A percentile compares a stretch with the other conserved stretches of the same genome.
Evolutionary conservation across 2,329 filamentous ascomycete genomes (phyloP).

Genomic region (Pseudogymnoascus sp.): DNA sequence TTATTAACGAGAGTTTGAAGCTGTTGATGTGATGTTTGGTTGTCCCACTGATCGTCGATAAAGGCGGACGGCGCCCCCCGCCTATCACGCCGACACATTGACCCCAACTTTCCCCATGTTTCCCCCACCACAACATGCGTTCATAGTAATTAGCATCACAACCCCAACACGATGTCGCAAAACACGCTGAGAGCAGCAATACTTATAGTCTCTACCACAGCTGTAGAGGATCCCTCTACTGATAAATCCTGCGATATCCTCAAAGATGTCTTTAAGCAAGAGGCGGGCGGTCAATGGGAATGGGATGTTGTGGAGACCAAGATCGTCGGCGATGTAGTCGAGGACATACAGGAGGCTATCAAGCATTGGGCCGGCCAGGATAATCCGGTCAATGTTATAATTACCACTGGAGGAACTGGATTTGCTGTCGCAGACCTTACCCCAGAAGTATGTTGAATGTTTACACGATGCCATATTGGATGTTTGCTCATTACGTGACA

Average conservation of each 20-base stretch:
- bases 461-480: not conserved
- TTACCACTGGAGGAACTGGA: conserved; percentile 89
- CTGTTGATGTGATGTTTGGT: not conserved
- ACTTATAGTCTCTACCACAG: conserved; percentile 86
- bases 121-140: not conserved
- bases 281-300: conserved; percentile 51
- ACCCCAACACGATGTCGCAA: conserved; percentile 31
- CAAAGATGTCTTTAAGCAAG: conserved; percentile 58
- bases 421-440: conserved; percentile 82
- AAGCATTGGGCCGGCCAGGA: conserved; percentile 65
- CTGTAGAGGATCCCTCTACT: conserved; percentile 67
- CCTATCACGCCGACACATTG: not conserved
- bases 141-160: not conserved
- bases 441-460: conserved; percentile 60
- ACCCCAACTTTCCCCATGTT: not conserved
- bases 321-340: conserved; percentile 73
- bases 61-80: not conserved
- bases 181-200: conserved; percentile 63
- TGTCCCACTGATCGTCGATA: not conserved
- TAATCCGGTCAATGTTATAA: conserved; percentile 62
- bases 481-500: not conserved
- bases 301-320: conserved; percentile 65
- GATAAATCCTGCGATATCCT: conserved; percentile 68
- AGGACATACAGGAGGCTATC: conserved; percentile 69
- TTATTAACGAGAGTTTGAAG: not conserved